phyloP scores from a whole-genome alignment of 2,329 filamentous ascomycete genomes.

The Annulohypoxylon truncatum region DNA sequence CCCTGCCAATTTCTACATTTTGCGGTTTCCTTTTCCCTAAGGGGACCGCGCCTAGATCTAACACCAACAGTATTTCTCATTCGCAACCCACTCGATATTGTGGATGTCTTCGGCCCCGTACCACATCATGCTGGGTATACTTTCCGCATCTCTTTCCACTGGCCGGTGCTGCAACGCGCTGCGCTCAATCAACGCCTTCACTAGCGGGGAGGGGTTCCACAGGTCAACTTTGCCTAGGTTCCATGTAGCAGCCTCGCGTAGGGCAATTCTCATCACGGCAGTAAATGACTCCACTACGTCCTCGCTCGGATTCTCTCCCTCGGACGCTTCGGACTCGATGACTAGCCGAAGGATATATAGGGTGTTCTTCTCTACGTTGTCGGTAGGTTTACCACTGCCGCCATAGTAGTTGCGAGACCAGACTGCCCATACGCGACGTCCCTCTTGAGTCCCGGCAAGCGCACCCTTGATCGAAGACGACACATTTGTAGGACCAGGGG shows the following conservation, averaged over 20 bases:
- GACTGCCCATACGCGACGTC: constrained; percentile 75
- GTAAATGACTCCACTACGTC: constrained; percentile 61
- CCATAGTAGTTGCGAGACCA: constrained; percentile 77
- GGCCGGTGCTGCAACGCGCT: constrained; percentile 62
- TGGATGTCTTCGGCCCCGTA: constrained; percentile 66
- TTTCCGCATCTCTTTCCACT: constrained; percentile 70
- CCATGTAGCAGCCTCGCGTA: constrained; percentile 78
- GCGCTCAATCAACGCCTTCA: constrained; percentile 60
- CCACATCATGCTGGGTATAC: constrained; percentile 79
- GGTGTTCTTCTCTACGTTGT: constrained; percentile 68
- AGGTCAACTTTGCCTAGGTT: constrained; percentile 76
- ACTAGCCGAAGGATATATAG: constrained; percentile 77
- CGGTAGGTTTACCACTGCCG: constrained; percentile 56
- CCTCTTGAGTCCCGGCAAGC: constrained; percentile 58
- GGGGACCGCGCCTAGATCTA: constrained; percentile 50
- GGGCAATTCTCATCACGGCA: constrained; percentile 74
- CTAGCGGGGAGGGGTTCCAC: constrained; percentile 80
- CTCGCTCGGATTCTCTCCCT: constrained; percentile 55
- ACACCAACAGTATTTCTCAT: constrained; percentile 85
- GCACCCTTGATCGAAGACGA: constrained; percentile 73
- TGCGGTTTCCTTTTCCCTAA: constrained; percentile 30
- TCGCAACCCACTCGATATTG: constrained; percentile 76
- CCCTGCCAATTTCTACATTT: background rate
- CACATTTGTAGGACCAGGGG: constrained; percentile 21
- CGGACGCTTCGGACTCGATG: constrained; percentile 63